Conservation (phyloP, 129 eudicot genomes). For the Rutidosis leptorrhynchoides region DNA sequence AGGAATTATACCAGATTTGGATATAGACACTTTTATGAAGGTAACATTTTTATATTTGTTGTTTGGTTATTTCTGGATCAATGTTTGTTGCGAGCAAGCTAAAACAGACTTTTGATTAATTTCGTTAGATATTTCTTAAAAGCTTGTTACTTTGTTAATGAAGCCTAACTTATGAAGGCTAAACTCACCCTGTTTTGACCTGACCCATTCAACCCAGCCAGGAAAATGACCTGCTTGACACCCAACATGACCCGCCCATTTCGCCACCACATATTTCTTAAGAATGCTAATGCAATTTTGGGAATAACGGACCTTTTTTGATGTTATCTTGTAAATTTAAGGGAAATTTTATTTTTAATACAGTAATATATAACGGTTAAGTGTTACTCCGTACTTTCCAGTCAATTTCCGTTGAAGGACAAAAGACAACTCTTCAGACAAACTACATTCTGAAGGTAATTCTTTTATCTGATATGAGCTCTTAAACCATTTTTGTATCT, state of each 20-base stretch:
- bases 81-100: background rate
- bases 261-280: too few species aligned
- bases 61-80: background rate
- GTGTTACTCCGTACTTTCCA: constrained; percentile 5
- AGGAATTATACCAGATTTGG: constrained; percentile 50
- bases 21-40: constrained; percentile 61
- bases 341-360: background rate
- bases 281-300: background rate
- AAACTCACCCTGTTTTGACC: too few species aligned
- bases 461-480: constrained; percentile 16
- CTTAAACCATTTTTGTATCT: background rate
- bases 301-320: background rate
- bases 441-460: constrained; percentile 53
- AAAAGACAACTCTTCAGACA: constrained; percentile 49
- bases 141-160: background rate
- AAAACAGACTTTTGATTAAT: background rate
- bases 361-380: background rate
- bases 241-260: too few species aligned
- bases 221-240: too few species aligned
- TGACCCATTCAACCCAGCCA: too few species aligned
- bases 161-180: background rate
- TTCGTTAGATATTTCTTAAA: background rate
- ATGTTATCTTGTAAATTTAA: background rate
- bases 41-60: constrained; percentile 15
- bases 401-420: constrained; percentile 57